Conservation (phyloP, 208 protist species). For the Acanthamoeba lugdunensis region DNA sequence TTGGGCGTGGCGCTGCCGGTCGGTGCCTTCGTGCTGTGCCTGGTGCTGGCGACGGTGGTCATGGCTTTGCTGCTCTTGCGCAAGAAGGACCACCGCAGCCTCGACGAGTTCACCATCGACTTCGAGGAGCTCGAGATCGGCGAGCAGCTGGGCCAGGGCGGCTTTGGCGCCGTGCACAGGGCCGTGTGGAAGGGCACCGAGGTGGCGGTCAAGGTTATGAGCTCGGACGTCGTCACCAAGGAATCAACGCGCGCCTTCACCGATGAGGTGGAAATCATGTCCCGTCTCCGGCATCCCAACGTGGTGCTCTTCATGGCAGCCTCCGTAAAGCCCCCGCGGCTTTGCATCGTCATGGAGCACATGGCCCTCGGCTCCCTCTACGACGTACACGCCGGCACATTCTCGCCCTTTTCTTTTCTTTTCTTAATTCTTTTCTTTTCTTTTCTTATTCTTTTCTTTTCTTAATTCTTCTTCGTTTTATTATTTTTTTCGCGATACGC, state of each 20-base stretch:
- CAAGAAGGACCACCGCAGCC: background rate
- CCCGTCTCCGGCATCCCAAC: slow-evolving; percentile 4
- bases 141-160: background rate
- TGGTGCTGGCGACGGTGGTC: background rate
- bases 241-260: background rate
- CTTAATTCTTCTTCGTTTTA: too few species aligned
- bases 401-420: too few species aligned
- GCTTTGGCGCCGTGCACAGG: background rate
- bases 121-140: slow-evolving; percentile 16
- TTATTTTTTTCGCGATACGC: background rate
- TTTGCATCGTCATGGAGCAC: slow-evolving; percentile 6
- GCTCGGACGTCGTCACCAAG: background rate
- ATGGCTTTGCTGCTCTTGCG: background rate
- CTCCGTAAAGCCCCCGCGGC: background rate
- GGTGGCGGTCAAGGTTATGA: slow-evolving; percentile 5
- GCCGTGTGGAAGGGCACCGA: background rate
- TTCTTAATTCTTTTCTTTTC: too few species aligned
- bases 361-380: background rate
- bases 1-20: background rate
- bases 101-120: slow-evolving; percentile 21
- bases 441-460: too few species aligned
- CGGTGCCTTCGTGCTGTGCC: background rate
- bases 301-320: slow-evolving; percentile 7
- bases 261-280: background rate
- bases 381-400: too few species aligned